A percentile compares a stretch with the other conserved stretches of the same genome.
phyloP scores from a whole-genome alignment of 2,329 filamentous ascomycete species.

The Metarhizium anisopliae region DNA sequence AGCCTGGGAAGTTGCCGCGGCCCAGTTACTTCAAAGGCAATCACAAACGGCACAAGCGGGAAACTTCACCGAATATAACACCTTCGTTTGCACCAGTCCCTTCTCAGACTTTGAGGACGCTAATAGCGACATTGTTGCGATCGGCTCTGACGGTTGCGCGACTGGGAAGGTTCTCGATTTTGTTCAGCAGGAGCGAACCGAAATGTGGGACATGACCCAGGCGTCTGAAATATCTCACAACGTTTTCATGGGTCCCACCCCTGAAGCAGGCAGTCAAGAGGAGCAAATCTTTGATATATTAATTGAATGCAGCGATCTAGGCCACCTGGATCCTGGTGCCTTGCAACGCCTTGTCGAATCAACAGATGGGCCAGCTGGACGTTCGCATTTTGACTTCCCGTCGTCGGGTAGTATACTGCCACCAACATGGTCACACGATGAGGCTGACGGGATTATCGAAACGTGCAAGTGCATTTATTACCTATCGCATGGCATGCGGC shows the following conservation, averaged over 20 bases:
- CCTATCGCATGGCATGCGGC: conserved; percentile 58
- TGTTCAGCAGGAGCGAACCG: conserved; percentile 74
- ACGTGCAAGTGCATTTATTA: conserved; percentile 87
- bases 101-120: conserved; percentile 65
- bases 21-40: conserved; percentile 67
- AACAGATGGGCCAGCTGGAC: conserved; percentile 30
- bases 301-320: conserved; percentile 83
- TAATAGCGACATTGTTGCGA: conserved; percentile 61
- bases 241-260: conserved; percentile 83
- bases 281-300: conserved; percentile 68
- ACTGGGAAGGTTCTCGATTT: conserved; percentile 82
- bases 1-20: conserved; percentile 59
- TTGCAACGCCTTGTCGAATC: conserved; percentile 55
- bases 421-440: conserved; percentile 72
- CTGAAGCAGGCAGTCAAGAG: conserved; percentile 53
- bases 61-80: conserved; percentile 63
- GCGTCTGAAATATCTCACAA: conserved; percentile 84
- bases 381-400: conserved; percentile 60
- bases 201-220: conserved; percentile 91
- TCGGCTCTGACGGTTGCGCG: conserved; percentile 61
- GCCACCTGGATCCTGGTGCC: conserved; percentile 61
- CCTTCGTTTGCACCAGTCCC: conserved; percentile 60
- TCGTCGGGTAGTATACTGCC: conserved; percentile 89
- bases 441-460: conserved; percentile 76
- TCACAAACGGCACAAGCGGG: conserved; percentile 49